Evolutionary conservation across 2,329 filamentous ascomycete species (phyloP), one percentile per base, ranked within the genome.

Genomic region (Davidsoniella neocaledoniae): DNA sequence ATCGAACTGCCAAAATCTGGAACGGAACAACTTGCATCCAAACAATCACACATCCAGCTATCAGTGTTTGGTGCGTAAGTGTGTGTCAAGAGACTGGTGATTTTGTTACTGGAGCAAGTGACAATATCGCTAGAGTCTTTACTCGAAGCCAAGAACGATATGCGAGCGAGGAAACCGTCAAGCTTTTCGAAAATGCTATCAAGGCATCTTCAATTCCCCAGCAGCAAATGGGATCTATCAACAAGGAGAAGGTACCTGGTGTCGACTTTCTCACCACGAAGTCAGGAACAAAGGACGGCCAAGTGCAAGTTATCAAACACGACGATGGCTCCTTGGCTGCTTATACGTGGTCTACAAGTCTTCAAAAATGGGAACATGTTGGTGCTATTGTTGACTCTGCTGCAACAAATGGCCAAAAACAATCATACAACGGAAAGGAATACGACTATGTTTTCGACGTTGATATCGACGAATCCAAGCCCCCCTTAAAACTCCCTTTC

Each of bases 401-500:
- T 4, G 86, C 83, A 37, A 93, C 86, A 60, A 86, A 79, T 56
- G 84, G 86, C 9, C 78, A 78, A 52, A 87, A 88, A 65, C 77
- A 78, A 6, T 73, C 80, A 52, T 82, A 90, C 60, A 71, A 84
- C 1, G 90, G 90, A 29, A 77, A 94, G 60, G 84, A 90, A 54
- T 98, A 94, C 62, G 91, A 98, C 61, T 95, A 83, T 59, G 88
- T 98, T 7, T 96, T 96, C 57, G 88, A 95, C 60, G 88, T 95
- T 23, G 88, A 94, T 58, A 93, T 95, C 54, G 86, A 94, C 62
- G 90, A 95, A 59, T 90, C 87, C 48, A 90, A 93, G 60, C 88
- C 90, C 10, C 79, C 90, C 0, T 70, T 96, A 43, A 95, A 95
- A 64, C 72, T 96, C n/a, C 87, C 90, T 0, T 96, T 84, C 66